Evolutionary conservation across 2,329 filamentous ascomycete genomes (phyloP).

Genomic region (Aotearoamyces nothofagi): DNA sequence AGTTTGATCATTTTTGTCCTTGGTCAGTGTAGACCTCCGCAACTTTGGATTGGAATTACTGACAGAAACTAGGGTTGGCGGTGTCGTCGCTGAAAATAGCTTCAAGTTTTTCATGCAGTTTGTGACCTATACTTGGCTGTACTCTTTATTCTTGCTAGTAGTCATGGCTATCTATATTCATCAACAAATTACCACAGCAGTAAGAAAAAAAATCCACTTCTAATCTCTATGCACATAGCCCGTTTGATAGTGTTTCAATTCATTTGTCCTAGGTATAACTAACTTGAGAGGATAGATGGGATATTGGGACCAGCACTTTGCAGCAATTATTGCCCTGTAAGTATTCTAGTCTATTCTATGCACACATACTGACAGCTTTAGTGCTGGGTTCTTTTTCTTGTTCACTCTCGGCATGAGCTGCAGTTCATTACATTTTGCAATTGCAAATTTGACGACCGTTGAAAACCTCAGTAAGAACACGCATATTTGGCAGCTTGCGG

Average conservation of each 20-base stretch:
- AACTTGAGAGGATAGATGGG: no score
- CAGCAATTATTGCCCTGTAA: constrained; percentile 49
- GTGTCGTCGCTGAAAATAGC: constrained; percentile 71
- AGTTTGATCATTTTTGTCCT: constrained; percentile 94
- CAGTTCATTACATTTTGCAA: constrained; percentile 54
- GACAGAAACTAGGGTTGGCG: constrained; percentile 53
- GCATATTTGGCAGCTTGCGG: constrained; percentile 57
- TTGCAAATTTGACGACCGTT: constrained; percentile 69
- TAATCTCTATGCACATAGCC: constrained; percentile 6
- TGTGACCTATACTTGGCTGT: constrained; percentile 54
- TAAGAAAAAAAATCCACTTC: no score
- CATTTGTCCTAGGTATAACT: no score
- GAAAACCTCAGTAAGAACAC: constrained; percentile 52
- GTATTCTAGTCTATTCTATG: constrained; percentile 10
- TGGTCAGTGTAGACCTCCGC: constrained; percentile 34
- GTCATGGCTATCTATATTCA: constrained; percentile 46
- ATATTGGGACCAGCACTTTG: constrained; percentile 39
- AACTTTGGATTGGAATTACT: constrained; percentile 1
- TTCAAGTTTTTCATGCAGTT: constrained; percentile 95
- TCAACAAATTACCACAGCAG: constrained; percentile 23
- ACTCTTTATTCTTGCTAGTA: constrained; percentile 48
- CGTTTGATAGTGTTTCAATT: no score
- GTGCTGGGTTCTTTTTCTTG: constrained; percentile 57
- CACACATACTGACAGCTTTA: constrained; percentile 8
- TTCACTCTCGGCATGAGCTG: constrained; percentile 66